These are phyloP conservation scores for Arthroderma sp. DNA, from an alignment of 2,329 filamentous ascomycete genomes.

Conservation along the genomic window DNA sequence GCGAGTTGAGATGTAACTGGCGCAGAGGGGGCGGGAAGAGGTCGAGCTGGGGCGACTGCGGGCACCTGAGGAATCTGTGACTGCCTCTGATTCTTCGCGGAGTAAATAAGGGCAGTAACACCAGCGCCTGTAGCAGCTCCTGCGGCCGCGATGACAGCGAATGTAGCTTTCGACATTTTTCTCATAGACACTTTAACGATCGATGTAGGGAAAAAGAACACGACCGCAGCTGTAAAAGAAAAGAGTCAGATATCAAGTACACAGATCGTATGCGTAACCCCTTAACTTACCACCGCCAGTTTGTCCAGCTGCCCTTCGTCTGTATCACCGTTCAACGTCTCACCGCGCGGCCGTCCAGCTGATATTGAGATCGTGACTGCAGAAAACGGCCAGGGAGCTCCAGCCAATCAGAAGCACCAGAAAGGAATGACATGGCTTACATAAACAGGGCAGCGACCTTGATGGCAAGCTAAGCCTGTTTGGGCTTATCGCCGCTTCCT, in stretches of 20 bases:
- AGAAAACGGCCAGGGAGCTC: background rate
- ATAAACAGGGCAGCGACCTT: conserved; percentile 11
- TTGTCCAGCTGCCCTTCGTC: no score
- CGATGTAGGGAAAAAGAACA: no score
- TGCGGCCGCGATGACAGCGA: conserved; percentile 62
- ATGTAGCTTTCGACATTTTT: conserved; percentile 63
- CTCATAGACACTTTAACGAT: background rate
- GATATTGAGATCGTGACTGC: no score
- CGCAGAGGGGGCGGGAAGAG: conserved; percentile 12
- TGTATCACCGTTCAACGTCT: no score
- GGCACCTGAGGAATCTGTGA: conserved; percentile 24
- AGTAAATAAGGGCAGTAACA: conserved; percentile 55
- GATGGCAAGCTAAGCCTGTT: conserved; percentile 8
- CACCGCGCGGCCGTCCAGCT: no score
- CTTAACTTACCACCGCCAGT: no score
- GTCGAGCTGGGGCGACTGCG: conserved; percentile 20
- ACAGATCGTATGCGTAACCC: no score
- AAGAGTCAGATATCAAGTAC: no score
- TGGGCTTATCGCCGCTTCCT: no score
- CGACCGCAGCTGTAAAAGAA: no score
- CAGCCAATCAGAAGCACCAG: conserved; percentile 15
- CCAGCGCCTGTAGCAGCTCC: conserved; percentile 66
- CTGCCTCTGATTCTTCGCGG: conserved; percentile 42
- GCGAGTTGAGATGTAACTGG: conserved; percentile 16
- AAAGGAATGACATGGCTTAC: background rate